Percentiles rank a stretch among this genome's conserved stretches.
These are phyloP conservation scores for Elymus sibiricus DNA, from an alignment of 176 grass and related monocot genomes.

Conservation along the genomic window DNA sequence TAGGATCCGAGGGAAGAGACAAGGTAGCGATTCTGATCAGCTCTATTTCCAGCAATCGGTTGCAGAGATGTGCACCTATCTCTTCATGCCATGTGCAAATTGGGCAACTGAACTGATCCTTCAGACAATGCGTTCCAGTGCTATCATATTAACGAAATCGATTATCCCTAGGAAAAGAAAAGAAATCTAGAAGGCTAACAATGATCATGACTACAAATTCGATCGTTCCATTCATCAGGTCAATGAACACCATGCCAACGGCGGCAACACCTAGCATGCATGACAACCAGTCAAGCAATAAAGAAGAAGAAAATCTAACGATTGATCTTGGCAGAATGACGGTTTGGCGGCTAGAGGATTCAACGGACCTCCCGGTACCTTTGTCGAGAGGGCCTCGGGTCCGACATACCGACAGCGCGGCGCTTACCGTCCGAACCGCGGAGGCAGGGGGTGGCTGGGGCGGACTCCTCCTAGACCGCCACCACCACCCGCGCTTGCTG, in stretches of 20 bases:
- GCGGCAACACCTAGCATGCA: too few species aligned
- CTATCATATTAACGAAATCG: too few species aligned
- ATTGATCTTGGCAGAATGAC: background rate
- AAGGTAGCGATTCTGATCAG: background rate
- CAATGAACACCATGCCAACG: background rate
- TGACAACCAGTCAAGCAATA: too few species aligned
- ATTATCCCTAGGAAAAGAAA: too few species aligned
- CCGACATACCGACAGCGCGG: too few species aligned
- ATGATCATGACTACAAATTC: background rate
- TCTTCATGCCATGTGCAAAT: background rate
- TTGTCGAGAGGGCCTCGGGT: too few species aligned
- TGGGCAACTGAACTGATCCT: background rate
- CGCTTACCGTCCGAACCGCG: too few species aligned
- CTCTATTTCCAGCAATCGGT: slow-evolving; percentile 2
- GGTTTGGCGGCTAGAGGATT: too few species aligned
- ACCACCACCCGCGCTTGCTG: too few species aligned
- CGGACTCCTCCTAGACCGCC: too few species aligned
- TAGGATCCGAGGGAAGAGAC: slow-evolving; percentile 15
- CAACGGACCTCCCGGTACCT: too few species aligned
- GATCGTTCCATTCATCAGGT: background rate
- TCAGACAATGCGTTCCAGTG: background rate
- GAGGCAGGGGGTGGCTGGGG: too few species aligned
- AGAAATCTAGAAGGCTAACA: background rate
- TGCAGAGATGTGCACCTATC: slow-evolving; percentile 7
- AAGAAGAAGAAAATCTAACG: background rate